Evolutionary conservation across 257 asterid genomes (phyloP), one percentile per base, ranked within the genome.

Genomic region (Salvia hispanica): DNA sequence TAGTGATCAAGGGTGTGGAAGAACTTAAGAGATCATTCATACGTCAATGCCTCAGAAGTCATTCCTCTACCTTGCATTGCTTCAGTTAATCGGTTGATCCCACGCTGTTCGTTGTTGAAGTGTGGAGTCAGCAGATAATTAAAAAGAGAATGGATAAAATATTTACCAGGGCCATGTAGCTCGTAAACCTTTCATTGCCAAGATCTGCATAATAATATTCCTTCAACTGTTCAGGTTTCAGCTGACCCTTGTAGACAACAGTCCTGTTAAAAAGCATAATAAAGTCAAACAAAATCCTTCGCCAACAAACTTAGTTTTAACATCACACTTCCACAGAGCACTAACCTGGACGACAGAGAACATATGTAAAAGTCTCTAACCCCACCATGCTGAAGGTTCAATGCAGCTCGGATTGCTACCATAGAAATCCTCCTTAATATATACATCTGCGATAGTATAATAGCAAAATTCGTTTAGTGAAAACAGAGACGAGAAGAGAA

Each of bases 111-210:
- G 96, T 84, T 86, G 95, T 83, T 78, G 90, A 91, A 88, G 92
- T 87, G 80, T 84, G 86, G 84, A 82, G 99, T 94, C 96, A 94
- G 98, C 88, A 85, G 63, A 80, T 84, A 83, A 25, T 83, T 81
- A 77, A 83, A 80, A 1, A 83, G 97, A 77, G 88, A 82, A 84
- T 82, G 90, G 96, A 86, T 81, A 82, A 88, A 80, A 85, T 82
- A 87, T 76, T 94, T 94, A 94, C 99, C 99, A 94, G 95, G 95
- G 99, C 99, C 99, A 94, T 94, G 99, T 94, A 94, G 96, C 99
- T 94, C 91, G 99, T 88, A 87, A 94, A 94, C 96, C 96, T 94
- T 94, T 94, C 99, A 88, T 86, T 87, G 79, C 97, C 99, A 81
- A 94, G 91, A 82, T 94, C 99, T 62, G 98, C 96, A 70, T 80